A percentile compares a stretch with the other conserved stretches of the same genome.
Conservation (phyloP, 2,329 filamentous ascomycete species). For the Zasmidium citrigriseum region DNA sequence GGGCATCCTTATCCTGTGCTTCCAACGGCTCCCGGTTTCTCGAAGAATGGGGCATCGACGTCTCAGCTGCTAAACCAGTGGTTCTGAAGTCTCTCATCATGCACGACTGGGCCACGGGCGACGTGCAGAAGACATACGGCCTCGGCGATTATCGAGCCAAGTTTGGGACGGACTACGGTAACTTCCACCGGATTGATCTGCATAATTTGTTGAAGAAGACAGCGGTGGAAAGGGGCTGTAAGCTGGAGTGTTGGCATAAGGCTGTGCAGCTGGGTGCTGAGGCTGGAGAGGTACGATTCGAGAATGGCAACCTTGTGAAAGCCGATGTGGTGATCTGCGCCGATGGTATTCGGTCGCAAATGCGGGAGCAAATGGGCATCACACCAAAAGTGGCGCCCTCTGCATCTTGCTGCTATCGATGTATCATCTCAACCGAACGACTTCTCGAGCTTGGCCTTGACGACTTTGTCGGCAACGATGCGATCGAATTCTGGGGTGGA, state of each 20-base stretch:
- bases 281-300: background rate
- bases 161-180: background rate
- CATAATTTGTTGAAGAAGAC: constrained; percentile 1
- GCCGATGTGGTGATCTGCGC: constrained; percentile 3
- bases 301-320: background rate
- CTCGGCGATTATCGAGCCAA: constrained; percentile 4
- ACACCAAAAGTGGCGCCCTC: background rate
- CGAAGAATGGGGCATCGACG: background rate
- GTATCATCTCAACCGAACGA: background rate
- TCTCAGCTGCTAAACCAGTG: background rate
- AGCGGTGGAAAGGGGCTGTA: background rate
- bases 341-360: background rate
- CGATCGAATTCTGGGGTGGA: constrained; percentile 10
- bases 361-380: background rate
- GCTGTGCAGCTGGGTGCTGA: background rate
- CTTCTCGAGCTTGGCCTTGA: background rate
- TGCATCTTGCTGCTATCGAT: constrained; percentile 1
- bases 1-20: constrained; percentile 1
- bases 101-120: constrained; percentile 1
- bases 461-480: background rate
- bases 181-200: background rate
- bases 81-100: constrained; percentile 2
- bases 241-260: background rate
- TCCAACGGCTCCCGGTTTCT: constrained; percentile 2
- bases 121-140: background rate